A percentile compares a stretch with the other conserved stretches of the same genome.
phyloP scores from a whole-genome alignment of 495 filamentous ascomycete species.

The Jackrogersella multiformis region DNA sequence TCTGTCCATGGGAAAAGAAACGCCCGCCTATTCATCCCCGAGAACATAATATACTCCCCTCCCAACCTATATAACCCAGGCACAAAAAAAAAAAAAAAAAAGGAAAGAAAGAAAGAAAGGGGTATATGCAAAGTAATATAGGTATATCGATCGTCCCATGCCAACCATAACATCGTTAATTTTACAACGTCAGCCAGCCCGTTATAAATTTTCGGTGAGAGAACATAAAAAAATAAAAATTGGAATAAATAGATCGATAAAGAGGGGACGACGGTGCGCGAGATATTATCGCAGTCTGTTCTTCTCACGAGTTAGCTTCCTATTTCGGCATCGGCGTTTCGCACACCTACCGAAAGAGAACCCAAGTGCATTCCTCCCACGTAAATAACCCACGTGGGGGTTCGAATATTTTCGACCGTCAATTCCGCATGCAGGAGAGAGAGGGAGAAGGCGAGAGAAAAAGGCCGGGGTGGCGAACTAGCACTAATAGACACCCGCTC shows the following conservation, averaged over 20 bases:
- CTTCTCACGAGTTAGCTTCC: constrained; percentile 2
- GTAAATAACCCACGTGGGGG: not conserved
- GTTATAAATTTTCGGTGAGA: not conserved
- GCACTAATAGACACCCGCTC: constrained; percentile 37
- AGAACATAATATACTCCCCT: constrained; percentile 2
- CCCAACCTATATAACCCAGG: constrained; percentile 15
- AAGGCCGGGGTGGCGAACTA: not conserved
- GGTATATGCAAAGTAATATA: constrained; percentile 39
- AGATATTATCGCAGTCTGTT: not conserved
- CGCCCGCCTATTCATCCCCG: constrained; percentile 11
- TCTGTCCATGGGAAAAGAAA: constrained; percentile 1
- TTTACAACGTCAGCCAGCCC: not conserved
- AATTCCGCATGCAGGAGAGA: not conserved
- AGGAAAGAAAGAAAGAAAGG: constrained; percentile 18
- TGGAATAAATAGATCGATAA: not conserved
- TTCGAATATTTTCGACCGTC: not conserved
- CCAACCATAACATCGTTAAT: constrained; percentile 37
- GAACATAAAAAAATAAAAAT: not conserved
- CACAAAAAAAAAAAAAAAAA: constrained; percentile 6
- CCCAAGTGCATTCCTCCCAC: not conserved
- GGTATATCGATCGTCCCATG: constrained; percentile 27
- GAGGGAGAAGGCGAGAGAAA: too few species aligned
- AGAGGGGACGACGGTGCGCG: not conserved
- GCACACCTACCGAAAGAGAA: constrained; percentile 1
- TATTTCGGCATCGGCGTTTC: not conserved